These are phyloP conservation scores for Groenewaldozyma sp. DNA, from an alignment of 1,139 yeast species.

Conservation along the genomic window DNA sequence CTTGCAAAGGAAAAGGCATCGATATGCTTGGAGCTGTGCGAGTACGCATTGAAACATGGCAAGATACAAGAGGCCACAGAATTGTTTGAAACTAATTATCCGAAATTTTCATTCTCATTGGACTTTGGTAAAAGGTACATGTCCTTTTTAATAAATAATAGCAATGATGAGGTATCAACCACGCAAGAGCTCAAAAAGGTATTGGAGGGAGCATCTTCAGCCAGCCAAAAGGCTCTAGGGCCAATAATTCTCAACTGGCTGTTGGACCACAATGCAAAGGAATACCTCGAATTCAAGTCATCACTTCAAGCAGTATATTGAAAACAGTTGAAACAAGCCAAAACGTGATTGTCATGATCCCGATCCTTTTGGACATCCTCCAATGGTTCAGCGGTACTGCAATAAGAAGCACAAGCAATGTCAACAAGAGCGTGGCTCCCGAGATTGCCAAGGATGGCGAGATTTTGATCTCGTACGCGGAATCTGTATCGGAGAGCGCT, in stretches of 20 bases:
- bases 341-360: slow-evolving; percentile 41
- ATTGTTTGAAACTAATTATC: slow-evolving; percentile 16
- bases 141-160: slow-evolving; percentile 7
- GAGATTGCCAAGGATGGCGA: slow-evolving; percentile 43
- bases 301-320: slow-evolving; percentile 23
- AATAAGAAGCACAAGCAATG: slow-evolving; percentile 43
- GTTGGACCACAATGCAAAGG: slow-evolving; percentile 4
- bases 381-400: slow-evolving; percentile 57
- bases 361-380: slow-evolving; percentile 53
- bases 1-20: slow-evolving; percentile 6
- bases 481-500: slow-evolving; percentile 30
- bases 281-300: not conserved
- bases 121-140: slow-evolving; percentile 11
- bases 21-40: slow-evolving; percentile 10
- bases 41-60: slow-evolving; percentile 13
- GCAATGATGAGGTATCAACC: slow-evolving; percentile 2
- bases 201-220: slow-evolving; percentile 27
- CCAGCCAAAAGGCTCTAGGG: too few species aligned
- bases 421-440: slow-evolving; percentile 43
- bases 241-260: too few species aligned
- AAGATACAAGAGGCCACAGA: slow-evolving; percentile 19
- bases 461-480: slow-evolving; percentile 31
- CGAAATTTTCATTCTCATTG: slow-evolving; percentile 19
- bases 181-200: slow-evolving; percentile 19
- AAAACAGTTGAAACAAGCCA: slow-evolving; percentile 41